Percentiles rank a stretch among this genome's conserved stretches.
Evolutionary conservation across 1,139 yeast species (phyloP).

Genomic region (Hansenula lynferdii): DNA sequence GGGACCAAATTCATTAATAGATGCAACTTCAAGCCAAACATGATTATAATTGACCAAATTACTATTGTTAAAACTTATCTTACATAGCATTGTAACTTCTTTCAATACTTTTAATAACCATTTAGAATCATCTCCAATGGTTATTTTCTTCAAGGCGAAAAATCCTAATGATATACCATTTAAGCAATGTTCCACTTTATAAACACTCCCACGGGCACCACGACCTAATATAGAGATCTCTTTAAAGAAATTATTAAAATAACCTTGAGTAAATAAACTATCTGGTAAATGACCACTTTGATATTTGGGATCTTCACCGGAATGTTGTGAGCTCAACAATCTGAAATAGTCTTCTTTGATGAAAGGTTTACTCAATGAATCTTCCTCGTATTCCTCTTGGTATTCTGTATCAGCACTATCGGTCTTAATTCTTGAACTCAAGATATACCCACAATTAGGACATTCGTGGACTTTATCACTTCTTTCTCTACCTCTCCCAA

Average conservation of each 20-base stretch:
- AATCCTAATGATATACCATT: slow-evolving; percentile 69
- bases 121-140: slow-evolving; percentile 70
- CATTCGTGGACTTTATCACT: neutral
- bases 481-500: neutral
- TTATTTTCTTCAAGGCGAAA: slow-evolving; percentile 80
- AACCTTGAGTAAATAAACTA: slow-evolving; percentile 59
- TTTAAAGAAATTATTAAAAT: slow-evolving; percentile 64
- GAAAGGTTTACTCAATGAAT: neutral
- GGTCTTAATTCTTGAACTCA: too few relatives aligned
- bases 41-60: slow-evolving; percentile 83
- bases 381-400: neutral
- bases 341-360: slow-evolving; percentile 1
- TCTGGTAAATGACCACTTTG: neutral
- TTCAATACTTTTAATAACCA: slow-evolving; percentile 67
- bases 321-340: neutral
- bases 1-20: slow-evolving; percentile 51
- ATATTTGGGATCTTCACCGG: neutral
- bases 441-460: neutral
- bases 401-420: too few relatives aligned
- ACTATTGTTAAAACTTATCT: slow-evolving; percentile 40
- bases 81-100: slow-evolving; percentile 64
- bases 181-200: slow-evolving; percentile 73
- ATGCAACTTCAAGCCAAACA: slow-evolving; percentile 84
- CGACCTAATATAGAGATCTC: slow-evolving; percentile 53
- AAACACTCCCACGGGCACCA: slow-evolving; percentile 84